A percentile compares a stretch with the other conserved stretches of the same genome.
These are phyloP conservation scores for Vinca major DNA, from an alignment of 305 asterid genomes.

Conservation along the genomic window DNA sequence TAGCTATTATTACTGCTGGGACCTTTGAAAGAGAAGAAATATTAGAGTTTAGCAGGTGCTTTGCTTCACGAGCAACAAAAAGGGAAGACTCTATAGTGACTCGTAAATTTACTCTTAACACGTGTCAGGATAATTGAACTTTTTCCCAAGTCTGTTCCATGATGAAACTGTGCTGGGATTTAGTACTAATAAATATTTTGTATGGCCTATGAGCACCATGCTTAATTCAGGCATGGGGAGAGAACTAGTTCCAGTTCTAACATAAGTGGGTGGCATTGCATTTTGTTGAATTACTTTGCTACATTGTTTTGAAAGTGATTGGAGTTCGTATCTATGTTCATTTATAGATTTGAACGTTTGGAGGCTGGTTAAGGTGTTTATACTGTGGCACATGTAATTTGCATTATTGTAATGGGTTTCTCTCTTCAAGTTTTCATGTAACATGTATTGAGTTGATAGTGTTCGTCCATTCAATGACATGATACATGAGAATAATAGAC, in stretches of 20 bases:
- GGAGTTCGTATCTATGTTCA: slow-evolving; percentile 1
- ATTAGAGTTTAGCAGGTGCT: neutral
- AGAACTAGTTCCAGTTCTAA: neutral
- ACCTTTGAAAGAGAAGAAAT: neutral
- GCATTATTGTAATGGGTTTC: neutral
- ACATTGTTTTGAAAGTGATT: neutral
- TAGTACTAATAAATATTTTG: neutral
- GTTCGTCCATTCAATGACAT: neutral
- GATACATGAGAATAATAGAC: neutral
- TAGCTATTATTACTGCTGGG: neutral
- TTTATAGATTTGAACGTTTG: slow-evolving; percentile 1
- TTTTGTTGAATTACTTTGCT: neutral
- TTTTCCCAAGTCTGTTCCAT: neutral
- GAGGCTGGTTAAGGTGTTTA: slow-evolving; percentile 2
- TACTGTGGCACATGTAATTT: neutral
- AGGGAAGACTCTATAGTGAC: neutral
- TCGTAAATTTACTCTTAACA: neutral
- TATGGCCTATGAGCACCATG: neutral
- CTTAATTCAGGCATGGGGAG: neutral
- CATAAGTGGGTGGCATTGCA: neutral
- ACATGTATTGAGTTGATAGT: neutral
- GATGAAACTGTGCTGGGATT: too few relatives aligned
- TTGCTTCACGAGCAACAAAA: neutral
- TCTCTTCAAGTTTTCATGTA: neutral
- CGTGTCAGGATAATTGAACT: neutral